A percentile compares a stretch with the other conserved stretches of the same genome.
phyloP scores from a whole-genome alignment of 257 asterid genomes.

The Ilex aquifolium region DNA sequence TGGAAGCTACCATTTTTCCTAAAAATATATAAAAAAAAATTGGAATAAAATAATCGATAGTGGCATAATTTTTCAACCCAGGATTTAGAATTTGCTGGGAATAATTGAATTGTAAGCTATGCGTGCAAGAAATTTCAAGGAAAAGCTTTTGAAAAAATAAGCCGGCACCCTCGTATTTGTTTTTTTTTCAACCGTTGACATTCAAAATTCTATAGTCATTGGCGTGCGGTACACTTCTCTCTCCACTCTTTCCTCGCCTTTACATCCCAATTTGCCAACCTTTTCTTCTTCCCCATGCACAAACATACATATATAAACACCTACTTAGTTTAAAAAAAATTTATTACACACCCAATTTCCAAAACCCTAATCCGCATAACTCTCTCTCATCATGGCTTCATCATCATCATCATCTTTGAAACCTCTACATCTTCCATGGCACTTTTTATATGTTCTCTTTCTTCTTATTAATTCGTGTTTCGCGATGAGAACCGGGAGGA shows the following conservation, averaged over 20 bases:
- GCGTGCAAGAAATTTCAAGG: background rate
- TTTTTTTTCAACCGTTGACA: constrained; percentile 13
- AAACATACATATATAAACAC: background rate
- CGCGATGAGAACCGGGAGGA: constrained; percentile 15
- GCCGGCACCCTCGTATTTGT: background rate
- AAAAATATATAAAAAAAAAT: no score
- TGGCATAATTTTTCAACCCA: no score
- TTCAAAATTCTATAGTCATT: background rate
- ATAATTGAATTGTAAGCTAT: background rate
- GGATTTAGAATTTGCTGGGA: background rate
- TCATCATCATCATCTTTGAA: constrained; percentile 11
- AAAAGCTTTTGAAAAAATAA: background rate
- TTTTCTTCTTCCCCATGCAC: constrained; percentile 18
- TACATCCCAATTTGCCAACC: constrained; percentile 7
- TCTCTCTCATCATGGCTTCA: constrained; percentile 11
- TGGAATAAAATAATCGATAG: no score
- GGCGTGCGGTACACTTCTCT: constrained; percentile 15
- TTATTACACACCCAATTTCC: background rate
- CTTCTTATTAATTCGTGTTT: constrained; percentile 5
- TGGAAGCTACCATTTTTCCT: no score
- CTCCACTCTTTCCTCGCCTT: constrained; percentile 13
- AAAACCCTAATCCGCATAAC: background rate
- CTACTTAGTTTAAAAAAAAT: background rate
- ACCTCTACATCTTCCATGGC: background rate
- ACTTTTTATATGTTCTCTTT: background rate